These are phyloP conservation scores for Solanum neorickii DNA, from an alignment of 257 asterid species.

Conservation along the genomic window DNA sequence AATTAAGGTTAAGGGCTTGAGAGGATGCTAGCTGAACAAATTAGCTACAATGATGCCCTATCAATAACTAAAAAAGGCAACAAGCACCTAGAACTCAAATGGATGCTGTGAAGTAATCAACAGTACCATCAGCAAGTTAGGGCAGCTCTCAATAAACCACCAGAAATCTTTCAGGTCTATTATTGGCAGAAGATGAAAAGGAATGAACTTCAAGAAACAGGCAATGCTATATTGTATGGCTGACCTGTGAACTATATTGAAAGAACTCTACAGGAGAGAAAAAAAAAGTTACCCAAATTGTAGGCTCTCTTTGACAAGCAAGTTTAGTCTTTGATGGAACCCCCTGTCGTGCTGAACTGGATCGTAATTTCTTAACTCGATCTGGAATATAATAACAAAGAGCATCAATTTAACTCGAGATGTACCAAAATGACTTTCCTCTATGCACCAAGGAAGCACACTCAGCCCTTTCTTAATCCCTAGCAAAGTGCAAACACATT, in stretches of 20 bases:
- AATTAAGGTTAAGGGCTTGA: not conserved
- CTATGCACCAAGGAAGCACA: not conserved
- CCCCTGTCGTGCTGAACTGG: slow-evolving; percentile 85
- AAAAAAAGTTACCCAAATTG: slow-evolving; percentile 57
- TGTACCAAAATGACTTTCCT: not conserved
- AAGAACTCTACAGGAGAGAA: not conserved
- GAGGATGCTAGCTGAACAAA: not conserved
- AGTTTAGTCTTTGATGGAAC: slow-evolving; percentile 71
- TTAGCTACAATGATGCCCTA: not conserved
- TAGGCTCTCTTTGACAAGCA: slow-evolving; percentile 84
- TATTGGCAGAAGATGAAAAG: not conserved
- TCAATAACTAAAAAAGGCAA: not conserved
- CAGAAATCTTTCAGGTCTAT: not conserved
- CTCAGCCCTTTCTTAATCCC: not conserved
- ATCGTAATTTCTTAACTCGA: slow-evolving; percentile 59
- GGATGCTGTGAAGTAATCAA: not conserved
- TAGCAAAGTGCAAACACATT: not conserved
- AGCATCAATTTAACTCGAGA: not conserved
- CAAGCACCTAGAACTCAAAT: not conserved
- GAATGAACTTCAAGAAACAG: not conserved
- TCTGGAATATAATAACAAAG: slow-evolving; percentile 33
- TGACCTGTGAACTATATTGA: not conserved
- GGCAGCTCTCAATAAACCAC: not conserved
- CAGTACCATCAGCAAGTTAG: not conserved
- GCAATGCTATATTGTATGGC: not conserved